Evolutionary conservation across 306 rosid species (phyloP).

Genomic region (Glycyrrhiza uralensis): DNA sequence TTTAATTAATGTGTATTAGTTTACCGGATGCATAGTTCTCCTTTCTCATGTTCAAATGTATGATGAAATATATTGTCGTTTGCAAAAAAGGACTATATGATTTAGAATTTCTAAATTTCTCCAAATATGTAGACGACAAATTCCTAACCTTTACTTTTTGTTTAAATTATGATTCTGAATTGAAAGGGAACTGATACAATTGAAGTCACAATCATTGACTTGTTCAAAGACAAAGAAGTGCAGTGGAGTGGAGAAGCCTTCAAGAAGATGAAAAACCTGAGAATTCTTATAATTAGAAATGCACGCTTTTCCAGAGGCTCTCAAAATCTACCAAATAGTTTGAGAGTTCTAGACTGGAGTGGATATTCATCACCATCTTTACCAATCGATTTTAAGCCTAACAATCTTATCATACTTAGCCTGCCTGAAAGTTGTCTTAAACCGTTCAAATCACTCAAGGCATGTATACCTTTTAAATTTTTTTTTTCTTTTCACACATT

Average conservation of each 20-base stretch:
- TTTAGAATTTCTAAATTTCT: not conserved
- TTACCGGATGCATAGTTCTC: not conserved
- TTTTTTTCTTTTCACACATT: not conserved
- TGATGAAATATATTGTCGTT: not conserved
- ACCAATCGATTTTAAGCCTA: constrained; percentile 1
- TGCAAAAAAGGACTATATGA: not conserved
- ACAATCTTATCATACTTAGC: not conserved
- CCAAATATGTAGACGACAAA: not conserved
- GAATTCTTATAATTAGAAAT: not conserved
- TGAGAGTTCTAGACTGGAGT: constrained; percentile 5
- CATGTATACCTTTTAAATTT: not conserved
- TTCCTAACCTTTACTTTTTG: not conserved
- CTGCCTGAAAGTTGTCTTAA: not conserved
- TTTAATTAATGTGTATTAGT: not conserved
- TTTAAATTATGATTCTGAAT: not conserved
- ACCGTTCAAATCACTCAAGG: not conserved
- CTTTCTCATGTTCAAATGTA: not conserved
- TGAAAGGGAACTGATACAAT: not conserved
- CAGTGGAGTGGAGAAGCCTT: not conserved
- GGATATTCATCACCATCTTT: constrained; percentile 10
- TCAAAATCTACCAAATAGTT: not conserved
- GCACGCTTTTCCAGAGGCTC: not conserved
- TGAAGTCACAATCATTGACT: constrained; percentile 6
- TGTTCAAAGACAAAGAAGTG: not conserved
- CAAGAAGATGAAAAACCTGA: constrained; percentile 3